Percentiles rank a stretch among this genome's conserved stretches.
Conservation (phyloP, 192 early-diverging fungal genomes). For the Gaertneriomyces semiglobifer region DNA sequence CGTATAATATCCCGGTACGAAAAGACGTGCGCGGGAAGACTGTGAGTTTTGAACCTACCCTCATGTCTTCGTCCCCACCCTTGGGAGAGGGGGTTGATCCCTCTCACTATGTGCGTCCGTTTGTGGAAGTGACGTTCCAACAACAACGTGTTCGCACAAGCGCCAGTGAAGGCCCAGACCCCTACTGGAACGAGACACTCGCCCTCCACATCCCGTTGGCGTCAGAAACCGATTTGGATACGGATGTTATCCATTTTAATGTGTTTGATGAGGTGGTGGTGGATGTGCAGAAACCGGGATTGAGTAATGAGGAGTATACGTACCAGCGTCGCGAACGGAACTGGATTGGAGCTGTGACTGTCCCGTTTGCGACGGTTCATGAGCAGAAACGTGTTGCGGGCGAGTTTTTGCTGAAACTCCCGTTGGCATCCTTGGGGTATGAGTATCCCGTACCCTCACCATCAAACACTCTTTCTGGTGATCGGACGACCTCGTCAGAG, state of each 20-base stretch:
- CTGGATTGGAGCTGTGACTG: slow-evolving; percentile 48
- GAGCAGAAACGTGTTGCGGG: slow-evolving; percentile 54
- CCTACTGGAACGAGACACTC: slow-evolving; percentile 60
- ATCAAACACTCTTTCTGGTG: neutral
- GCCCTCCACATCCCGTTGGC: slow-evolving; percentile 34
- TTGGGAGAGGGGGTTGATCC: no score
- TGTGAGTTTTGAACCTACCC: no score
- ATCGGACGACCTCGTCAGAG: no score
- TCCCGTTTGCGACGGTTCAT: slow-evolving; percentile 52
- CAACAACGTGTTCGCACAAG: slow-evolving; percentile 32
- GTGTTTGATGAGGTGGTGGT: slow-evolving; percentile 55
- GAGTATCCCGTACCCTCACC: slow-evolving; percentile 21
- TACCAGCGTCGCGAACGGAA: slow-evolving; percentile 49
- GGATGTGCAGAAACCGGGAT: slow-evolving; percentile 40
- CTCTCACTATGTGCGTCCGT: slow-evolving; percentile 41
- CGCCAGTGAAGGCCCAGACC: slow-evolving; percentile 42
- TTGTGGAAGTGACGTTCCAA: slow-evolving; percentile 53
- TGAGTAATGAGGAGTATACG: slow-evolving; percentile 17
- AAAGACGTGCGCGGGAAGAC: slow-evolving; percentile 13
- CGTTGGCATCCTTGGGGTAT: slow-evolving; percentile 42
- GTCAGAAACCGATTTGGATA: slow-evolving; percentile 39
- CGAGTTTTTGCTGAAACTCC: slow-evolving; percentile 41
- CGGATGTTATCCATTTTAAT: slow-evolving; percentile 51
- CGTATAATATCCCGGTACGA: slow-evolving; percentile 43
- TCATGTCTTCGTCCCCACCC: no score